Evolutionary conservation across 2,329 filamentous ascomycete species (phyloP).

Genomic region (Pseudopithomyces chartarum): DNA sequence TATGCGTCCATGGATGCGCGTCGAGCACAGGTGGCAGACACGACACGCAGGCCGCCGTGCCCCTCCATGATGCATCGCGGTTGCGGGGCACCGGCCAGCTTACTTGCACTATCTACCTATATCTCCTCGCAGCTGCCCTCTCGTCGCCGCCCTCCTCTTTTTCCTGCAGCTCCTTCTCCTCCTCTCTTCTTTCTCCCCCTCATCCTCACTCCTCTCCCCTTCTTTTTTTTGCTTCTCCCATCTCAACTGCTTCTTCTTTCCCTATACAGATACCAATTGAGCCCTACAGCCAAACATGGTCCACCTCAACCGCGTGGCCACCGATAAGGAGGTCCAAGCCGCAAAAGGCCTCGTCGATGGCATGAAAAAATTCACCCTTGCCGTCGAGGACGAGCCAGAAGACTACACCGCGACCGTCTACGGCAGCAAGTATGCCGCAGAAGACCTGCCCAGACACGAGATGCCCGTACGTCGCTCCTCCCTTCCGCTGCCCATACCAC

Average conservation of each 20-base stretch:
- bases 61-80: not conserved
- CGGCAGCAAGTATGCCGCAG: constrained; percentile 79
- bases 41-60: not conserved
- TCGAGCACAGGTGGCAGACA: too few species aligned
- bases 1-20: too few species aligned
- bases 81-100: not conserved
- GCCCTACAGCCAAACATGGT: constrained; percentile 47
- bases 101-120: not conserved
- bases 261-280: not conserved
- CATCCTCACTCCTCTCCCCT: not conserved
- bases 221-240: too few species aligned
- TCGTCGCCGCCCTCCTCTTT: not conserved
- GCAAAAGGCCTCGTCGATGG: constrained; percentile 22
- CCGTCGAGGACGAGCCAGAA: constrained; percentile 43
- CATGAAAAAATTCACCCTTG: constrained; percentile 30
- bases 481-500: not conserved
- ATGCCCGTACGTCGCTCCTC: constrained; percentile 72
- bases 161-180: not conserved
- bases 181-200: not conserved
- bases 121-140: not conserved
- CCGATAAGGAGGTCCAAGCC: constrained; percentile 45
- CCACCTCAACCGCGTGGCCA: constrained; percentile 53
- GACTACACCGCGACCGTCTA: constrained; percentile 81
- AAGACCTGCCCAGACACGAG: constrained; percentile 79
- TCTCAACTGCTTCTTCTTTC: not conserved